These are phyloP conservation scores for Ramaria sp. DNA, from an alignment of 768 basidiomycete genomes.

Conservation along the genomic window DNA sequence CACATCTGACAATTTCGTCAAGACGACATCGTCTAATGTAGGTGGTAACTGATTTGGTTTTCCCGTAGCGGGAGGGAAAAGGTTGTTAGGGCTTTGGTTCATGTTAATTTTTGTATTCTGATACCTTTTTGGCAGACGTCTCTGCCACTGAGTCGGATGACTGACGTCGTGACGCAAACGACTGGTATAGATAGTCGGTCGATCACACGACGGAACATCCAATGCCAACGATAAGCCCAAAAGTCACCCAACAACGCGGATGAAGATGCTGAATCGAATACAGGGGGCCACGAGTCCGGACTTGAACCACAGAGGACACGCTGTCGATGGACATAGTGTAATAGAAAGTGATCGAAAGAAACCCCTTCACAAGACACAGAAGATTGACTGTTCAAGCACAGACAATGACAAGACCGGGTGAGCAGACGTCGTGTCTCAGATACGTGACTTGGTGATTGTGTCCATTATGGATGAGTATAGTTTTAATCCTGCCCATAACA, in stretches of 20 bases:
- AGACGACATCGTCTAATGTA: no score
- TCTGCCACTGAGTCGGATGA: not conserved
- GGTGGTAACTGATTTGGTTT: no score
- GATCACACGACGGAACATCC: conserved; percentile 4
- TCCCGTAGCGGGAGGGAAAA: no score
- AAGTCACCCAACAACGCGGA: conserved; percentile 1
- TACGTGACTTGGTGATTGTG: not conserved
- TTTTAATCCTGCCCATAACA: not conserved
- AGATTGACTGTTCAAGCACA: not conserved
- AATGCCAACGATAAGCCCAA: conserved; percentile 5
- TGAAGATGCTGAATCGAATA: conserved; percentile 1
- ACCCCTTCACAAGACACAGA: not conserved
- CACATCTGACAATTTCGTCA: no score
- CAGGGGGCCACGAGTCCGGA: conserved; percentile 2
- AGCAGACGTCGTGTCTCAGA: not conserved
- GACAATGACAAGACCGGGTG: not conserved
- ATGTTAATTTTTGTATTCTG: no score
- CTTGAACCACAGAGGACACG: not conserved
- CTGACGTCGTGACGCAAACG: not conserved
- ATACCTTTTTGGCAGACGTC: not conserved
- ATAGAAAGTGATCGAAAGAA: not conserved
- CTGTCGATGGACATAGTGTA: not conserved
- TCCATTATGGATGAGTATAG: not conserved
- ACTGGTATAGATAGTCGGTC: no score
- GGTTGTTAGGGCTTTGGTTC: no score